Evolutionary conservation across 129 eudicot species (phyloP).

Genomic region (sunflower (Helianthus annuus)): HanXRQr2.0-SUNRISE NC_035444.2:153273021-153273520

Average conservation of each 20-base stretch:
- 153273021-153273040: constrained; percentile 24
- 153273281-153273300: no score
- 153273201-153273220: constrained; percentile 8
- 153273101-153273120: constrained; percentile 43
- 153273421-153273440: no score
- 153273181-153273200: constrained; percentile 24
- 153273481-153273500: no score
- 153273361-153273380: no score
- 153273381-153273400: no score
- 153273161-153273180: constrained; percentile 4
- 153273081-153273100: constrained; percentile 33
- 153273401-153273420: no score
- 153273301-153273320: no score
- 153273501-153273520: no score
- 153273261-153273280: neutral
- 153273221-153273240: neutral
- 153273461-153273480: no score
- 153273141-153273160: constrained; percentile 20
- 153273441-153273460: no score
- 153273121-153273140: constrained; percentile 27
- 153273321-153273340: no score
- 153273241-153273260: neutral
- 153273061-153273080: constrained; percentile 34
- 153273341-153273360: no score
- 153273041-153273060: constrained; percentile 28